phyloP scores from a whole-genome alignment of 176 grass and related monocot species.

The Eleusine coracana region DNA sequence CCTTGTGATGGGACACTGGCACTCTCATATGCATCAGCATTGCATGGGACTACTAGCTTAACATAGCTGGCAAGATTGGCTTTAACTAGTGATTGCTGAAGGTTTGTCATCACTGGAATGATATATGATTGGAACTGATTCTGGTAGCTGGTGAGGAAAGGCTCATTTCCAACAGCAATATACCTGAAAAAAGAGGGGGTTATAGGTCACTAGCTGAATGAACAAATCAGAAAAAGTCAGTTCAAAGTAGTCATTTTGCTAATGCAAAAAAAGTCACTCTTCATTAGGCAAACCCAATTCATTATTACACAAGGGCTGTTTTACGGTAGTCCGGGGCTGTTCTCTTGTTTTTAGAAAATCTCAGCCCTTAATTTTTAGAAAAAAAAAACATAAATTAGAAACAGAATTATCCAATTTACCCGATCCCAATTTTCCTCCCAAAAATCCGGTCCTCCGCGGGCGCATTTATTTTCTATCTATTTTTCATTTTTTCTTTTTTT shows the following conservation, averaged over 20 bases:
- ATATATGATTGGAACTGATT: constrained; percentile 71
- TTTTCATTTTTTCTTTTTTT: no score
- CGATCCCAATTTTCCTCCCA: no score
- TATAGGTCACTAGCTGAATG: neutral
- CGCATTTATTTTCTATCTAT: no score
- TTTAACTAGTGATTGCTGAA: constrained; percentile 88
- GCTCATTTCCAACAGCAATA: constrained; percentile 94
- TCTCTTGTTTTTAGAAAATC: no score
- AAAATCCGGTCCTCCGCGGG: no score
- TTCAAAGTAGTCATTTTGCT: neutral
- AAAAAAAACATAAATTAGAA: no score
- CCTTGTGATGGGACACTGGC: constrained; percentile 81
- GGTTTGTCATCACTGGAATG: constrained; percentile 73
- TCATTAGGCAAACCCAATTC: neutral
- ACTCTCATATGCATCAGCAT: constrained; percentile 87
- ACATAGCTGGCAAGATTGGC: constrained; percentile 83
- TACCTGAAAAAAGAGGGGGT: constrained; percentile 53
- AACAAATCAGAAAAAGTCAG: neutral
- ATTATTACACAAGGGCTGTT: neutral
- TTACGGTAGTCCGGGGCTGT: no score
- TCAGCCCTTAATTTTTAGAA: no score
- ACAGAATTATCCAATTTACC: no score
- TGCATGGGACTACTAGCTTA: constrained; percentile 92
- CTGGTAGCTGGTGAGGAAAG: constrained; percentile 92
- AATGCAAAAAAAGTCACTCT: neutral